phyloP scores from a whole-genome alignment of 2,329 filamentous ascomycete species.

The Beauveria sp. region DNA sequence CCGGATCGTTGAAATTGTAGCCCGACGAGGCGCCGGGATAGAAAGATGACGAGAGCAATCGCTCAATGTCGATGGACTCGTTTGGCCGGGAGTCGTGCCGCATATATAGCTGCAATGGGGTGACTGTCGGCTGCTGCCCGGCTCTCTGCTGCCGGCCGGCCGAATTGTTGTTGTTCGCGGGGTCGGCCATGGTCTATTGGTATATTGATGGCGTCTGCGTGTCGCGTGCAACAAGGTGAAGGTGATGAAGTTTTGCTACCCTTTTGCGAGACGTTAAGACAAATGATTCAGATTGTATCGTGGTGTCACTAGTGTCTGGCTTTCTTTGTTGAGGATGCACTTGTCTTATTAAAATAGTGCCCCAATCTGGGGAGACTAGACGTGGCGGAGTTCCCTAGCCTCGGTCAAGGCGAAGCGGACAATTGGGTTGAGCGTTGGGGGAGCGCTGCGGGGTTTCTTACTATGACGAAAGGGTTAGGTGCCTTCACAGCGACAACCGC shows the following conservation, averaged over 20 bases:
- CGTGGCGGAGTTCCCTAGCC: not conserved
- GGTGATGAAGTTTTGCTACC: not conserved
- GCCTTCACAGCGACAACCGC: no score
- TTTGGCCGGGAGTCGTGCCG: not conserved
- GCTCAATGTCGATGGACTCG: not conserved
- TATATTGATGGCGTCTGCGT: not conserved
- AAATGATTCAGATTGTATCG: not conserved
- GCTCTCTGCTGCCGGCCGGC: not conserved
- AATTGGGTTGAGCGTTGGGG: not conserved
- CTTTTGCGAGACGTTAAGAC: not conserved
- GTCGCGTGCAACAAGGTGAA: not conserved
- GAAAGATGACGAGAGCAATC: slow-evolving; percentile 2
- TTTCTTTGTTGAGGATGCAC: not conserved
- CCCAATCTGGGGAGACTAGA: not conserved
- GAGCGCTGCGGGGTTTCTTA: not conserved
- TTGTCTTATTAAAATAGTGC: not conserved
- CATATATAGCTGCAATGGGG: not conserved
- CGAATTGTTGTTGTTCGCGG: not conserved
- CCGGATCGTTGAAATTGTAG: not conserved
- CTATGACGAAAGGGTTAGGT: no score
- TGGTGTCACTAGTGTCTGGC: not conserved
- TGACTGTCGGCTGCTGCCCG: not conserved
- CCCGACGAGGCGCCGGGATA: not conserved
- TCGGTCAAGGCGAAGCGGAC: not conserved
- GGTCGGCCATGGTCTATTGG: not conserved